Evolutionary conservation across 768 basidiomycete genomes (phyloP), one percentile per base, ranked within the genome.

Genomic region (Botryobasidium botryosum): DNA sequence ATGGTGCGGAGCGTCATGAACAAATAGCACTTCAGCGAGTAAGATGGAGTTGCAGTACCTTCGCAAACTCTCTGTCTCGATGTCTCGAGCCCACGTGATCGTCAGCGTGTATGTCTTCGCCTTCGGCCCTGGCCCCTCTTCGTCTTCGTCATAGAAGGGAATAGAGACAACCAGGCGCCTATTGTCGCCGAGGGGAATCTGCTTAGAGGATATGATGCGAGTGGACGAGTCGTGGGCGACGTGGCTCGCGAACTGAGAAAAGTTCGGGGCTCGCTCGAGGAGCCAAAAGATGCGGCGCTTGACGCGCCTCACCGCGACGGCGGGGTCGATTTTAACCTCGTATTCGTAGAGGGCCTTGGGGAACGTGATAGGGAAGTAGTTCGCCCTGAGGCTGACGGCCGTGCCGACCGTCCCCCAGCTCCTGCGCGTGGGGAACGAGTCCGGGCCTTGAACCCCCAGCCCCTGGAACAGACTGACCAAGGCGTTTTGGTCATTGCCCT

Each of bases 311-410:
- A 52, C 47, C 13, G 61, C 61, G 28, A 79, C 65, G 17, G 57
- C 56, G 6, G 52, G 52, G 18, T 48, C 37, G 25, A 51, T 49
- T 18, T 45, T 49, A 23, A 53, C 43, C 26, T 21, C 38, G 51
- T 80, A 80, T 47, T 79, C 75, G 53, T 68, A 74, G 5, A 75
- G 54, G 5, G 63, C 64, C 1, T 63, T 63, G 36, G 67, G 64
- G 17, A 70, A 52, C 26, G 56, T 64, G 8, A 79, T 52, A 0
- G 73, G 53, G 56, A 77, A 78, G 59, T 78, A 77, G 54, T 79
- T 80, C 18, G 77, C 66, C 1, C 79, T 66, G 13, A 79, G 57
- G 0, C 57, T 68, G 50, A 74, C 65, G 0, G 63, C 50, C 6
- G 43, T 62, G 21, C 76, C 76, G 3, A 58, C 48, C 0, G 67